Base-by-base conservation (phyloP, 2,329 filamentous ascomycete genomes). In the Penicillium glabrum region DNA sequence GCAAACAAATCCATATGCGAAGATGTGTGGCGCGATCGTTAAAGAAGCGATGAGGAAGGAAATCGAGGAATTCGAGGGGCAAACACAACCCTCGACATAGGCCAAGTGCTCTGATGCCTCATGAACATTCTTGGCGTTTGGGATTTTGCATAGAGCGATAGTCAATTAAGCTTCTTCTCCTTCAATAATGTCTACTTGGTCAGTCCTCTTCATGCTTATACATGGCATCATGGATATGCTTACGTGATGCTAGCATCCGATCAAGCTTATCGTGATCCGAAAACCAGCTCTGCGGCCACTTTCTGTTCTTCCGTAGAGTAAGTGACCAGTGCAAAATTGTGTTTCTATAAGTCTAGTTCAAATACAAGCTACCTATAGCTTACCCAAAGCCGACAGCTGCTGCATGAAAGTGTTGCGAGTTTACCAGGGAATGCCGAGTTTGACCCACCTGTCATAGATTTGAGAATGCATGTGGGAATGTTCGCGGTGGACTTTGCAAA, bases 1-100 rank as follows among this genome's bases (percentile, higher is more conserved):
- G 16, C 76, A 81, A 69, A 85, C 83, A 47, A 86, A 86, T 73
- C 84, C 84, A 29, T 85, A 86, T 72, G 83, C 83, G 31, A 86
- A 85, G 72, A 80, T 86, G 74, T 86, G 83, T 69, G 84, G 83
- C 5, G 82, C 78, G 1, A 86, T 86, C 68, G 84, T 86, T 11
- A 82, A 81, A 72, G 82, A 86, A 70, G 83, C 83, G 14, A 73
- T 86, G 73, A 78, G 71, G 63, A 82, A 83, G 69, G 83, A 86
- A 71, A 74, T 79, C 19, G 19, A 83, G 69, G 83, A 86, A 71
- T 74, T 79, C 19, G 39, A 41, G 19, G 39, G 39, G 19, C 11
- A 23, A 41, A 21, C 5, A 13, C 19, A 19, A 23, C 19, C 19
- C 19, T 41, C 19, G 19, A 14, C 10, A 41, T 41, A 41, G 11